Evolutionary conservation across 192 early-diverging fungal genomes (phyloP).

Genomic region (Thoreauomyces humboldtii): DNA sequence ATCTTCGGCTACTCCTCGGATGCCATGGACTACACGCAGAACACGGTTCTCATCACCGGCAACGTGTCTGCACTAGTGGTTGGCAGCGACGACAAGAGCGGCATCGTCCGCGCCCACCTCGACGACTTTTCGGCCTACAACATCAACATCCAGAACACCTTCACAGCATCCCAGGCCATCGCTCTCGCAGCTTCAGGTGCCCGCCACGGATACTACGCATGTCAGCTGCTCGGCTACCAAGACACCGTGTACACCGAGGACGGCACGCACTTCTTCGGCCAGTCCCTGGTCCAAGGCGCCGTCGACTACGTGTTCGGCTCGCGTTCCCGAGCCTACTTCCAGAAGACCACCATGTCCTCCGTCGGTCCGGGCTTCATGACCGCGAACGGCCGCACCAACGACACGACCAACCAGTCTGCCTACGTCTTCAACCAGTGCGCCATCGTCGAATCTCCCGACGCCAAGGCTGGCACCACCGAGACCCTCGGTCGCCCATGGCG

Average conservation of each 20-base stretch:
- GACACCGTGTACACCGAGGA: not conserved
- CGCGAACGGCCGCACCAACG: slow-evolving; percentile 5
- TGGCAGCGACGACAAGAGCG: slow-evolving; percentile 6
- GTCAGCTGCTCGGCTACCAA: not conserved
- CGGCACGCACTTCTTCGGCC: slow-evolving; percentile 7
- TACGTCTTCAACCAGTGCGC: slow-evolving; percentile 20
- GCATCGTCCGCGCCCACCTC: not conserved
- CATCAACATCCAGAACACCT: slow-evolving; percentile 18
- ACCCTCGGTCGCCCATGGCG: slow-evolving; percentile 14
- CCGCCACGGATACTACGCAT: not conserved
- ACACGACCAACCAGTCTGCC: not conserved
- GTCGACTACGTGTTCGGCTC: slow-evolving; percentile 22
- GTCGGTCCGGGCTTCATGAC: slow-evolving; percentile 1
- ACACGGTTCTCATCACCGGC: not conserved
- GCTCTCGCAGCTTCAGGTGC: not conserved
- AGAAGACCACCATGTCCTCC: not conserved
- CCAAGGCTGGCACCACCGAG: not conserved
- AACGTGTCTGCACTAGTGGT: not conserved
- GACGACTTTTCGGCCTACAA: slow-evolving; percentile 4
- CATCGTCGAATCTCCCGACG: no score
- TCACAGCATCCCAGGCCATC: not conserved
- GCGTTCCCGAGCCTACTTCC: slow-evolving; percentile 8
- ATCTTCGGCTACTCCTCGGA: slow-evolving; percentile 5
- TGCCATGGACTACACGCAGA: not conserved
- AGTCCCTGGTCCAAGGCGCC: slow-evolving; percentile 10